phyloP scores from a whole-genome alignment of 495 filamentous ascomycete genomes.

The Aspergillus incahuasiensis region DNA sequence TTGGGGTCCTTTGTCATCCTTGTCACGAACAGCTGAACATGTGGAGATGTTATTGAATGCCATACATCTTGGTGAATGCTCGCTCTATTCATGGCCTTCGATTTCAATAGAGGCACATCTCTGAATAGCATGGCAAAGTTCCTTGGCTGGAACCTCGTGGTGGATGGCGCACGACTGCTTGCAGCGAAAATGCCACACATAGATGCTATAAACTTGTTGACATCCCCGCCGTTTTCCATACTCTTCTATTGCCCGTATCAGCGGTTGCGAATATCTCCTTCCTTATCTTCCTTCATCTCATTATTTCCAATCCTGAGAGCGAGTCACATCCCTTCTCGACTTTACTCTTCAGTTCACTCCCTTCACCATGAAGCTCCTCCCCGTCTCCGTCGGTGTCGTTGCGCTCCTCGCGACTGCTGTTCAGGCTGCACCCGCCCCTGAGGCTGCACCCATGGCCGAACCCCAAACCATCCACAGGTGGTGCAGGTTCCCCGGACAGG shows the following conservation, averaged over 20 bases:
- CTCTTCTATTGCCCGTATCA: background rate
- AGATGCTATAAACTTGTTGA: background rate
- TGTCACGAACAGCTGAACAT: background rate
- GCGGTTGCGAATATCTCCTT: background rate
- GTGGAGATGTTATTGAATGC: background rate
- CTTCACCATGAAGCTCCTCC: slow-evolving; percentile 46
- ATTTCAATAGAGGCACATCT: background rate
- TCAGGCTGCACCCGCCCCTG: slow-evolving; percentile 29
- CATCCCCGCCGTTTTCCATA: background rate
- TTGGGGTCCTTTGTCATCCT: background rate
- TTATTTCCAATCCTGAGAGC: background rate
- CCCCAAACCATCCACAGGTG: slow-evolving; percentile 25
- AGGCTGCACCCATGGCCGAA: background rate
- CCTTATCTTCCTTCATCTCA: background rate
- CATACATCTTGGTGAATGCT: background rate
- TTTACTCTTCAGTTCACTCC: background rate
- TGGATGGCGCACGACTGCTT: background rate
- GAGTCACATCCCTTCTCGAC: background rate
- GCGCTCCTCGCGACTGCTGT: slow-evolving; percentile 35
- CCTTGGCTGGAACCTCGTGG: background rate
- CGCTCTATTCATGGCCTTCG: background rate
- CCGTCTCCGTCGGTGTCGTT: slow-evolving; percentile 32
- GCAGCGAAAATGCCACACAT: too few species aligned
- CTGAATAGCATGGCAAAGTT: background rate
- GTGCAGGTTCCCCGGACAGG: slow-evolving; percentile 20